Percentiles rank a stretch among this genome's conserved stretches.
phyloP scores from a whole-genome alignment of 2,329 filamentous ascomycete species.

The Colletotrichum somersetense region DNA sequence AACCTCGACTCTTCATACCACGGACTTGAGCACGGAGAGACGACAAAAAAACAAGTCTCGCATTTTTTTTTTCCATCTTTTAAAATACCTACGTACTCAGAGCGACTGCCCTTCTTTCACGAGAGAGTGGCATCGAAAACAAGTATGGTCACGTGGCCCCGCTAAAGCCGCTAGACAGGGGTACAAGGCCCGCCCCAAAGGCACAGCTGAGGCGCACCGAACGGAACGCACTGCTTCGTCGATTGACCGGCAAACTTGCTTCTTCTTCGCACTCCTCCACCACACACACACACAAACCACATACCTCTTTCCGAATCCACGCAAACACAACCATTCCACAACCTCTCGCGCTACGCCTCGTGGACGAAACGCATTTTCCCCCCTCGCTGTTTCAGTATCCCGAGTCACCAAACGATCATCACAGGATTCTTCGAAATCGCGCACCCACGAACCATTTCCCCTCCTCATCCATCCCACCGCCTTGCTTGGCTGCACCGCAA shows the following conservation, averaged over 20 bases:
- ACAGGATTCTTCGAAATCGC: slow-evolving; percentile 25
- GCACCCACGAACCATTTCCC: slow-evolving; percentile 10
- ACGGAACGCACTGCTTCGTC: slow-evolving; percentile 12
- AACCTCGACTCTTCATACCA: background rate
- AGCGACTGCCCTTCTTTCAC: background rate
- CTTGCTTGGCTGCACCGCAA: slow-evolving; percentile 14
- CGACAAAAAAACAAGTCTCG: accelerated
- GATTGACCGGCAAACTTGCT: slow-evolving; percentile 40
- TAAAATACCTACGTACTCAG: too few relatives aligned
- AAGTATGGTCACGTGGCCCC: slow-evolving; percentile 30
- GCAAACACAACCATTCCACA: slow-evolving; percentile 27
- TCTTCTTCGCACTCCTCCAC: slow-evolving; percentile 27
- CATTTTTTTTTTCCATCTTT: too few relatives aligned
- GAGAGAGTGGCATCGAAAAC: background rate
- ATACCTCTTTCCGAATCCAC: slow-evolving; percentile 11
- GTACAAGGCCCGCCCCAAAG: slow-evolving; percentile 29
- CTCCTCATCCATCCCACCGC: background rate
- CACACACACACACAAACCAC: slow-evolving; percentile 22
- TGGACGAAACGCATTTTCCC: slow-evolving; percentile 38
- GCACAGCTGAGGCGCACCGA: slow-evolving; percentile 38
- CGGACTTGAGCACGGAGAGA: too few relatives aligned
- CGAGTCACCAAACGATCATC: slow-evolving; percentile 33
- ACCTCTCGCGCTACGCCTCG: slow-evolving; percentile 36
- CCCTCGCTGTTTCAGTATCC: slow-evolving; percentile 33
- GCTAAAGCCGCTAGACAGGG: slow-evolving; percentile 26